Conservation (phyloP, 345 rosid genomes). For the Excoecaria cochinchinensis region DNA sequence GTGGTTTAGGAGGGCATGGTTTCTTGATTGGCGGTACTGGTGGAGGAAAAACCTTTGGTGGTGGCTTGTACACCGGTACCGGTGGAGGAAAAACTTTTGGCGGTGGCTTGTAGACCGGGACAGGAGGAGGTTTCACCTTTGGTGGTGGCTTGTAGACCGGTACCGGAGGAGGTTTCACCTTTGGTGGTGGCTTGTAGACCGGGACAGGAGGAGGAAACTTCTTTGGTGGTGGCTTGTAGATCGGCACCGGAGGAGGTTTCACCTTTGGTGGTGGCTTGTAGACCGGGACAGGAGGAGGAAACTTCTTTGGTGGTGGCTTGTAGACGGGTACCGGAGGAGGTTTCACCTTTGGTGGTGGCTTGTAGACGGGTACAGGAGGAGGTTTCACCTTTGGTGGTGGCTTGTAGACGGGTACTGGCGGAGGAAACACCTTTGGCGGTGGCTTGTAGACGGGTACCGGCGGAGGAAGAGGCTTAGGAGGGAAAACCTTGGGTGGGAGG, state of each 20-base stretch:
- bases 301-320: constrained; percentile 10
- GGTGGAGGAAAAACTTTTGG: constrained; percentile 12
- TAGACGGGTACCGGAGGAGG: constrained; percentile 22
- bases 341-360: constrained; percentile 8
- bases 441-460: constrained; percentile 12
- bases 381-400: constrained; percentile 13
- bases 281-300: constrained; percentile 18
- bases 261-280: constrained; percentile 15
- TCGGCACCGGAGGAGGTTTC: constrained; percentile 8
- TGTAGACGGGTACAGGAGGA: constrained; percentile 28
- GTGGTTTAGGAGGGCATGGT: not conserved
- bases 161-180: not conserved
- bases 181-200: constrained; percentile 9
- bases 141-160: constrained; percentile 12
- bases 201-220: constrained; percentile 1
- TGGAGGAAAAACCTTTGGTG: constrained; percentile 11
- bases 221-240: constrained; percentile 18
- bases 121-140: constrained; percentile 8
- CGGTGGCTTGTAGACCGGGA: not conserved
- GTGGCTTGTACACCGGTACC: constrained; percentile 8
- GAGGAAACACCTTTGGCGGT: not conserved
- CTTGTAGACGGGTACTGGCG: constrained; percentile 4
- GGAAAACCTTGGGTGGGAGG: constrained; percentile 5
- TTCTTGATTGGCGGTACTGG: constrained; percentile 7
- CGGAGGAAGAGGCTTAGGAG: not conserved